phyloP scores from a whole-genome alignment of 148 eudicot genomes.

The Oxyria digyna region DNA sequence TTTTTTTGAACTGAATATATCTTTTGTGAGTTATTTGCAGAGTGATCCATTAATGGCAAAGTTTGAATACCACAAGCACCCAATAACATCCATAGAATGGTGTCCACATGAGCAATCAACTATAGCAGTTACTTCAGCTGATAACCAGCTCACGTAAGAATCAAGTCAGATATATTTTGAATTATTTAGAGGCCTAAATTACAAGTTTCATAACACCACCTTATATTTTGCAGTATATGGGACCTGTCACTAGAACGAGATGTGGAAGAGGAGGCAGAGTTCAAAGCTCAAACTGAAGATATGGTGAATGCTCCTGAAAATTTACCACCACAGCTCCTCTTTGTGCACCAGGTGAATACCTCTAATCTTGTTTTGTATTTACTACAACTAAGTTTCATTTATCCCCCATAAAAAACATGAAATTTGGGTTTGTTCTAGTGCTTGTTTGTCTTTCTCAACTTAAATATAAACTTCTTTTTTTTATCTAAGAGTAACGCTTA shows the following conservation, averaged over 20 bases:
- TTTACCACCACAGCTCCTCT: slow-evolving; percentile 92
- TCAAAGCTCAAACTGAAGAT: slow-evolving; percentile 59
- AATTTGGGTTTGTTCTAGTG: too few species aligned
- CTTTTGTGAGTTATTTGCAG: slow-evolving; percentile 18
- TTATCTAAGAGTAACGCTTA: too few species aligned
- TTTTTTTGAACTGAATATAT: background rate
- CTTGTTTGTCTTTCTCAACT: too few species aligned
- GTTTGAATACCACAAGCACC: slow-evolving; percentile 82
- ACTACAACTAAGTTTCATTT: too few species aligned
- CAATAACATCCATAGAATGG: slow-evolving; percentile 97
- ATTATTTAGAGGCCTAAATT: background rate
- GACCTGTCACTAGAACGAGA: slow-evolving; percentile 87
- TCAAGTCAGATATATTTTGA: background rate
- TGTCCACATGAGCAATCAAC: slow-evolving; percentile 90
- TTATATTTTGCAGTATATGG: slow-evolving; percentile 50
- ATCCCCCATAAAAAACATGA: too few species aligned
- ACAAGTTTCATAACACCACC: background rate
- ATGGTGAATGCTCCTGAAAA: slow-evolving; percentile 68
- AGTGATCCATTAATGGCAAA: slow-evolving; percentile 69
- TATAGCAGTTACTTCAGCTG: slow-evolving; percentile 77
- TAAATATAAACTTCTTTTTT: too few species aligned
- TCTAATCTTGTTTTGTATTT: background rate
- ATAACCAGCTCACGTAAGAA: slow-evolving; percentile 87
- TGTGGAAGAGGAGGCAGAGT: slow-evolving; percentile 94
- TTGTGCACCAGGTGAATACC: slow-evolving; percentile 75